Evolutionary conservation across 2,329 filamentous ascomycete species (phyloP).

Genomic region (Trichophyton rubrum): DNA sequence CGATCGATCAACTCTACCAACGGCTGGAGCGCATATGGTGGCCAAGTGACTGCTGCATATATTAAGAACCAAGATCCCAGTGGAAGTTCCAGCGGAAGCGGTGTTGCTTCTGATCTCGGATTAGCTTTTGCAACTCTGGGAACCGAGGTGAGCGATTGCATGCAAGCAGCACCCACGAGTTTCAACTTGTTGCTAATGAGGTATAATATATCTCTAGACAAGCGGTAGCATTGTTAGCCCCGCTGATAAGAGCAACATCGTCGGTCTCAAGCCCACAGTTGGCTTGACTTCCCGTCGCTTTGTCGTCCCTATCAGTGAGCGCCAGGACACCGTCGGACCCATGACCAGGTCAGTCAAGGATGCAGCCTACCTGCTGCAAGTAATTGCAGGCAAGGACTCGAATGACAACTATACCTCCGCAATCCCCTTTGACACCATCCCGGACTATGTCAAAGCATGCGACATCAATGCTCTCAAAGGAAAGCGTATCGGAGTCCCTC

Average conservation of each 20-base stretch:
- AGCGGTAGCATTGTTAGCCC: conserved; percentile 52
- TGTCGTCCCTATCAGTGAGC: conserved; percentile 52
- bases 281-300: conserved; percentile 47
- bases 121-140: conserved; percentile 48
- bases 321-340: conserved; percentile 44
- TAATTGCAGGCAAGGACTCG: conserved; percentile 44
- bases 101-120: conserved; percentile 46
- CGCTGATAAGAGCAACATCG: conserved; percentile 43
- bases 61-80: conserved; percentile 49
- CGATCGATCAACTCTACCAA: conserved; percentile 43
- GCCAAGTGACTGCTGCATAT: conserved; percentile 51
- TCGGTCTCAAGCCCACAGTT: conserved; percentile 56
- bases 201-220: conserved; percentile 28
- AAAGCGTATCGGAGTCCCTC: conserved; percentile 52
- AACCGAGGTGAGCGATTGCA: conserved; percentile 36
- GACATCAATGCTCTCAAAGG: conserved; percentile 41
- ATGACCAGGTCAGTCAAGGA: conserved; percentile 49
- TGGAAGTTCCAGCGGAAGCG: conserved; percentile 51
- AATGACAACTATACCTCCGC: conserved; percentile 47
- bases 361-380: conserved; percentile 45
- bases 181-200: neutral
- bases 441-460: conserved; percentile 51
- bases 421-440: conserved; percentile 42
- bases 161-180: neutral
- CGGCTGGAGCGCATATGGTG: conserved; percentile 54